phyloP scores from a whole-genome alignment of 495 filamentous ascomycete species.

The Recurvomyces mirabilis region DNA sequence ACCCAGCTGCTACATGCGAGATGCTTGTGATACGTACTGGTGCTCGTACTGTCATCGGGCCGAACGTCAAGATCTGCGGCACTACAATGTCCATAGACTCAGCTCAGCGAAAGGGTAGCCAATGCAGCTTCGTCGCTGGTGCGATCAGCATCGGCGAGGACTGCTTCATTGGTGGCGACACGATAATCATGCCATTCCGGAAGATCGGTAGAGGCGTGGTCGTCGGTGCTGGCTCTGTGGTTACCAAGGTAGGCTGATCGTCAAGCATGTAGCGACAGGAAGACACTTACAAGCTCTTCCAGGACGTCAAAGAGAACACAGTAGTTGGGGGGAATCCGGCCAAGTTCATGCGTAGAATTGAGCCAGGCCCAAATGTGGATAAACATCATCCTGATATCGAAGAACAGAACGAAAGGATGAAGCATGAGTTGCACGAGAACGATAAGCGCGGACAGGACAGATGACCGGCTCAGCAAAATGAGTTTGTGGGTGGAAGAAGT shows the following conservation, averaged over 20 bases:
- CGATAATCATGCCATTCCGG: constrained; percentile 56
- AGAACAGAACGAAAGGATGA: constrained; percentile 12
- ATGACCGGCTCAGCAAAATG: no score
- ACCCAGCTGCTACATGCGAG: constrained; percentile 75
- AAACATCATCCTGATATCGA: constrained; percentile 12
- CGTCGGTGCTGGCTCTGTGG: constrained; percentile 31
- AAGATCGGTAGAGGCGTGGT: constrained; percentile 30
- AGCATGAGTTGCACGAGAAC: constrained; percentile 2
- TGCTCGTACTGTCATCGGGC: constrained; percentile 67
- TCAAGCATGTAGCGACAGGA: no score
- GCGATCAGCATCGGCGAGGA: constrained; percentile 76
- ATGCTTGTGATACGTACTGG: constrained; percentile 70
- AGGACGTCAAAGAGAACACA: constrained; percentile 51
- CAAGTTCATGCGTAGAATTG: constrained; percentile 43
- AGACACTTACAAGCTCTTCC: no score
- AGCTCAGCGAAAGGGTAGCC: constrained; percentile 59
- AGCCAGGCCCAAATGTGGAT: constrained; percentile 9
- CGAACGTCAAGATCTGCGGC: constrained; percentile 68
- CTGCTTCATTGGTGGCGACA: constrained; percentile 77
- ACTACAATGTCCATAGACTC: constrained; percentile 67
- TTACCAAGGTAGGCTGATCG: constrained; percentile 33
- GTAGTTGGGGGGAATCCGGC: constrained; percentile 55
- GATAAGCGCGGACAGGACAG: not conserved
- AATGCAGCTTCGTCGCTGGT: constrained; percentile 59
- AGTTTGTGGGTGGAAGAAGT: no score